phyloP scores from a whole-genome alignment of 2,329 filamentous ascomycete genomes.

The Plenodomus lindquistii region DNA sequence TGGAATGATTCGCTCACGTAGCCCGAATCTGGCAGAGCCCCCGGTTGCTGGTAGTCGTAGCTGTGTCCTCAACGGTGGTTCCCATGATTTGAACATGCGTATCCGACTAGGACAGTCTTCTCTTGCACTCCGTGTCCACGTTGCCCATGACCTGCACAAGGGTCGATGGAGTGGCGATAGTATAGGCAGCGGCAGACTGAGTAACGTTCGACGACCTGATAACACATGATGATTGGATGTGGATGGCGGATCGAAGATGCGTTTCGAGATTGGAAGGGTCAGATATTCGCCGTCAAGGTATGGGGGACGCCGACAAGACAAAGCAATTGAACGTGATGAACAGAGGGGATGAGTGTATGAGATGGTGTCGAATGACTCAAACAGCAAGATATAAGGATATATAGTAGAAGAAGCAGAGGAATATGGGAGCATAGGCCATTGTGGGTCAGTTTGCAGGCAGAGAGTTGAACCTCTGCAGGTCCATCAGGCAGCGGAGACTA shows the following conservation, averaged over 20 bases:
- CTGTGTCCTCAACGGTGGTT: slow-evolving; percentile 23
- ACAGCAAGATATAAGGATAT: slow-evolving; percentile 35
- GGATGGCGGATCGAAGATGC: neutral
- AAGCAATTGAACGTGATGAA: slow-evolving; percentile 6
- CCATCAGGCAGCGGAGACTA: slow-evolving; percentile 40
- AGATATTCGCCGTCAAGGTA: no score
- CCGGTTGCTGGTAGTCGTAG: slow-evolving; percentile 18
- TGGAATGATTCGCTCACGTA: slow-evolving; percentile 33
- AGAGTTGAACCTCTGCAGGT: slow-evolving; percentile 35
- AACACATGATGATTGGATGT: slow-evolving; percentile 67
- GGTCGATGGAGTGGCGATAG: slow-evolving; percentile 83
- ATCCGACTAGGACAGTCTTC: slow-evolving; percentile 80
- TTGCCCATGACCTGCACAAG: slow-evolving; percentile 75
- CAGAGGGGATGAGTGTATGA: slow-evolving; percentile 14
- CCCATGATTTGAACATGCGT: slow-evolving; percentile 68
- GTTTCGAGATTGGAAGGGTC: neutral
- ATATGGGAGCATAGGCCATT: slow-evolving; percentile 20
- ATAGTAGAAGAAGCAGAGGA: slow-evolving; percentile 30
- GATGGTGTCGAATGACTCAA: slow-evolving; percentile 17
- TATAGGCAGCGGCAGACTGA: slow-evolving; percentile 86
- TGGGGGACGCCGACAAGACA: slow-evolving; percentile 11
- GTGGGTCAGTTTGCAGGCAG: slow-evolving; percentile 34
- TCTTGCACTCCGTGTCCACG: slow-evolving; percentile 73
- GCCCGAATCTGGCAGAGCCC: slow-evolving; percentile 34
- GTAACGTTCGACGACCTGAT: slow-evolving; percentile 83